Conservation (phyloP, 768 basidiomycete species). For the Phaeotremella fagi region DNA sequence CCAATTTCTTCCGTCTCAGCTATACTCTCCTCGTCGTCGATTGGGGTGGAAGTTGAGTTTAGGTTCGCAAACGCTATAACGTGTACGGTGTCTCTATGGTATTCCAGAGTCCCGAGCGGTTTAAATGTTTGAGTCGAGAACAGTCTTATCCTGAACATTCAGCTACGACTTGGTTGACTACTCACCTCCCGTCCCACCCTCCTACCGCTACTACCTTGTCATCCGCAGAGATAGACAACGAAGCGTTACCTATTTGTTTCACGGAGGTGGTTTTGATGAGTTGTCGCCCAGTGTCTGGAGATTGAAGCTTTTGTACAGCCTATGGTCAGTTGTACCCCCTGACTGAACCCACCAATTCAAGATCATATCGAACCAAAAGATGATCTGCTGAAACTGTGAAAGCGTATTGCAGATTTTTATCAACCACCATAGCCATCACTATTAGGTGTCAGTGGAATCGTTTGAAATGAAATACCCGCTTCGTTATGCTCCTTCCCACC, state of each 20-base stretch:
- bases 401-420: constrained; percentile 58
- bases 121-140: constrained; percentile 77
- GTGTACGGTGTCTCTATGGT: constrained; percentile 76
- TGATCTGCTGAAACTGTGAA: constrained; percentile 84
- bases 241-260: constrained; percentile 73
- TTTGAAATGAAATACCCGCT: constrained; percentile 41
- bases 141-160: constrained; percentile 61
- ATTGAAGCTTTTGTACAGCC: too few relatives aligned
- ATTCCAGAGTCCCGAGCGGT: constrained; percentile 72
- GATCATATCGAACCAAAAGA: constrained; percentile 38
- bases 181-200: constrained; percentile 91
- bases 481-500: constrained; percentile 49
- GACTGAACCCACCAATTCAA: constrained; percentile 23
- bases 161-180: constrained; percentile 9
- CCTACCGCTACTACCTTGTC: constrained; percentile 78
- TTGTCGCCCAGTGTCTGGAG: not conserved
- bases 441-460: not conserved
- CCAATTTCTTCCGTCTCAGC: constrained; percentile 51
- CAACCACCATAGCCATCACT: constrained; percentile 86
- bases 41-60: not conserved
- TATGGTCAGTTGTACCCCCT: too few relatives aligned
- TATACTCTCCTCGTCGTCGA: constrained; percentile 2
- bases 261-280: constrained; percentile 56
- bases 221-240: constrained; percentile 68
- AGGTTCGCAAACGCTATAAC: constrained; percentile 62